Base-by-base conservation (phyloP, 164 flowering plant species). In the Berberis thunbergii region DNA sequence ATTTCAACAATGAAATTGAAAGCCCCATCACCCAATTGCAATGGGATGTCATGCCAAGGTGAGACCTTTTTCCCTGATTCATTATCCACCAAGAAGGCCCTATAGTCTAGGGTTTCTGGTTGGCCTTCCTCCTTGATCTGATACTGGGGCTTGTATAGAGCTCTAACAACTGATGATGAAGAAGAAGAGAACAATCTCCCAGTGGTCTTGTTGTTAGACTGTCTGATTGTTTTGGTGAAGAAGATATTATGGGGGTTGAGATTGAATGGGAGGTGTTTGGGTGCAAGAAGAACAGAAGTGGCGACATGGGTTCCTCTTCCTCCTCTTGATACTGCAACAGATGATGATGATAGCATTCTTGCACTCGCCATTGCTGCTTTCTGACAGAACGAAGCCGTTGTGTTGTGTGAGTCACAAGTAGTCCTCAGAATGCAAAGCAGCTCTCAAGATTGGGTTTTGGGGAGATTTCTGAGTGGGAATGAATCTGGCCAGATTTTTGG, bases 21-120 rank as follows among this genome's bases (percentile, higher is more conserved):
- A 59, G 71, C 77, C 0, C 92, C 97, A 81, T 86, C 86, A 6
- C 99, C 97, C 68, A 88, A 58, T 3, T 80, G 85, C 82, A 91
- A 67, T 40, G 97, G 99, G 59, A 95, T 75, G 74, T 89, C 97
- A 78, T 95, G 99, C 99, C 99, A 94, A 44, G 96, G 94, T 40
- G 97, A 94, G 69, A 88, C 72, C 95, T 82, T 93, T 71, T 87
- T 88, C 57, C 97, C 95, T 4, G 91, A 80, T 26, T 26, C 26
- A 49, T 74, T 65, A 43, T 88, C 92, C 61, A 68, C 61, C 73
- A 88, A 83, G 77, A 89, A 93, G 72, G 86, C 91, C 9, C 95
- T 72, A 71, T 87, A 86, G 67, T 93, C 97, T 1, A 88, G 87
- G 71, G 96, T 85, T 70, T 88, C 86, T 2, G 97, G 89, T 75